These are phyloP conservation scores for Hypoxylon cercidicola DNA, from an alignment of 495 filamentous ascomycete species.

Conservation along the genomic window DNA sequence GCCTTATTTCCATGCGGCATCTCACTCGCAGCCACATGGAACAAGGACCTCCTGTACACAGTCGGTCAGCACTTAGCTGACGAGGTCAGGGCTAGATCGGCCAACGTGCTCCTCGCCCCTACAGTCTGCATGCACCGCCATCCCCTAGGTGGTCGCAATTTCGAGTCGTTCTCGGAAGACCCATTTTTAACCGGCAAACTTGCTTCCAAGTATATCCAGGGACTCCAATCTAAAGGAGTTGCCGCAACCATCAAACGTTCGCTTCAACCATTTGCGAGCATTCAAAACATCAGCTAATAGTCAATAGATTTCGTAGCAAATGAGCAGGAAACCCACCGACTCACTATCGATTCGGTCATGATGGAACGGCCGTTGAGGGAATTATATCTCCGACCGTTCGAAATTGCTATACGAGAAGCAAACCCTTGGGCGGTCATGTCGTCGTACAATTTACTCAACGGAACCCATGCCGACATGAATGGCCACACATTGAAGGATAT, in stretches of 20 bases:
- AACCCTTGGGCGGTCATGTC: slow-evolving; percentile 84
- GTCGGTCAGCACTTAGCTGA: slow-evolving; percentile 78
- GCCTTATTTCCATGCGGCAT: slow-evolving; percentile 80
- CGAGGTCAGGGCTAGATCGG: slow-evolving; percentile 77
- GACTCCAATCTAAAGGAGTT: slow-evolving; percentile 78
- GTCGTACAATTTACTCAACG: slow-evolving; percentile 87
- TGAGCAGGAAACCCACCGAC: slow-evolving; percentile 82
- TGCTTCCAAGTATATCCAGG: slow-evolving; percentile 76
- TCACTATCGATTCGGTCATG: slow-evolving; percentile 76
- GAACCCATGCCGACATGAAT: slow-evolving; percentile 80
- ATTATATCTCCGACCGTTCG: slow-evolving; percentile 84
- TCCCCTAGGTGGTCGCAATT: slow-evolving; percentile 84
- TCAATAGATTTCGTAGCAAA: slow-evolving; percentile 78
- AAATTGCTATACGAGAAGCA: slow-evolving; percentile 82
- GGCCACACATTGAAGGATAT: slow-evolving; percentile 74
- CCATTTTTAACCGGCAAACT: slow-evolving; percentile 80
- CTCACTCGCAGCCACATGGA: slow-evolving; percentile 82
- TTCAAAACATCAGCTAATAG: slow-evolving; percentile 40
- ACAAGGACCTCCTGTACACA: slow-evolving; percentile 71
- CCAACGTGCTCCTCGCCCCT: slow-evolving; percentile 78
- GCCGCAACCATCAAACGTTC: slow-evolving; percentile 81
- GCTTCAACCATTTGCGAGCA: slow-evolving; percentile 29
- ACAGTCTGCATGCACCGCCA: slow-evolving; percentile 86
- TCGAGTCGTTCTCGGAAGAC: slow-evolving; percentile 89
- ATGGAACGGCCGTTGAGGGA: slow-evolving; percentile 80